Conservation (phyloP, 129 eudicot genomes). For the Escallonia rubra region DNA sequence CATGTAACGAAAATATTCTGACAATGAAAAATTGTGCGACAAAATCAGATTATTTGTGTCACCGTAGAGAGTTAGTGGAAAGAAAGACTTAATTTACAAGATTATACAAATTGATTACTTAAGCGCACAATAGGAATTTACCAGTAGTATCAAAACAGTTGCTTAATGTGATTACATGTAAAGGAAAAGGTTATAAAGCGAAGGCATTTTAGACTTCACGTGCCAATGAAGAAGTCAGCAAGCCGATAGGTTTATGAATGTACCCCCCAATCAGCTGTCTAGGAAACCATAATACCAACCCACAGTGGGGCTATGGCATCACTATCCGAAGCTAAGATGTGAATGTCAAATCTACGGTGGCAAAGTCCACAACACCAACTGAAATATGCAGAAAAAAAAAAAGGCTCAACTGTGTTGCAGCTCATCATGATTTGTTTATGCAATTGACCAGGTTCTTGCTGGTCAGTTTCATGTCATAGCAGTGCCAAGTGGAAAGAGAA, state of each 20-base stretch:
- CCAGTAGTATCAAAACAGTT: background rate
- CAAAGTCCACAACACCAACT: conserved; percentile 23
- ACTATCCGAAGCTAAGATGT: background rate
- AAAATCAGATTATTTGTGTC: too few relatives aligned
- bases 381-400: conserved; percentile 13
- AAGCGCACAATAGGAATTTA: background rate
- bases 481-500: conserved; percentile 23
- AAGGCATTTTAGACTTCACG: background rate
- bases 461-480: conserved; percentile 5
- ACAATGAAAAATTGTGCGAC: too few relatives aligned
- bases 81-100: too few relatives aligned
- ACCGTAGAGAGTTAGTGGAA: background rate
- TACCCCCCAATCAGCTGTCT: background rate
- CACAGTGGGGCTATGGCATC: background rate
- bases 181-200: background rate
- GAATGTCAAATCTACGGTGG: conserved; percentile 21
- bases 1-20: too few relatives aligned
- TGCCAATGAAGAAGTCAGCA: background rate
- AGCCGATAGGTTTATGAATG: background rate
- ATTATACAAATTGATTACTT: too few relatives aligned
- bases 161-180: background rate
- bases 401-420: conserved; percentile 15
- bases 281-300: conserved; percentile 3
- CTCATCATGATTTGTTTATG: conserved; percentile 11
- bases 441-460: conserved; percentile 21